Conservation (phyloP, 2,329 filamentous ascomycete species). For the Penicillium sp. region DNA sequence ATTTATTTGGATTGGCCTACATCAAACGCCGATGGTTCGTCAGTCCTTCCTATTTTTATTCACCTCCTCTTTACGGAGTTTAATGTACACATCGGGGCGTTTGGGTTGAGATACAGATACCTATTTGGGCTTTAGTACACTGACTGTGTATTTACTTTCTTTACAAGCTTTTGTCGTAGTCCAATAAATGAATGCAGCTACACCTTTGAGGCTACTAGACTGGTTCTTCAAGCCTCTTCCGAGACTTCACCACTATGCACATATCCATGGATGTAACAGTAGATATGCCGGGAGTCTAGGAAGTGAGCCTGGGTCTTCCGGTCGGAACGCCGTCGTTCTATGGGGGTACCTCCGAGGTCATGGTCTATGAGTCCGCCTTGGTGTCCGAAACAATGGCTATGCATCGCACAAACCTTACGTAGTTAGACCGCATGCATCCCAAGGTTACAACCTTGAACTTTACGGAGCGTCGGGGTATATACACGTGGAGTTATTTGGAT, state of each 20-base stretch:
- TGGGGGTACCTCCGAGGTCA: too few species aligned
- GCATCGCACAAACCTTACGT: too few species aligned
- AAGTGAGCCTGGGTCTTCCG: too few species aligned
- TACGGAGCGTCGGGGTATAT: not conserved
- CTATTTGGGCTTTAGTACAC: conserved; percentile 18
- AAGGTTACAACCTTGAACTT: too few species aligned
- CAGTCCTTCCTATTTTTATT: conserved; percentile 13
- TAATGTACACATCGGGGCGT: conserved; percentile 16
- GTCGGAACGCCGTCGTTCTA: too few species aligned
- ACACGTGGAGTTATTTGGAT: conserved; percentile 6
- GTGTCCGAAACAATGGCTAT: too few species aligned
- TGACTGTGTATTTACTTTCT: conserved; percentile 6
- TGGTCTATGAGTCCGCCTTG: too few species aligned
- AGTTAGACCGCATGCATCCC: too few species aligned
- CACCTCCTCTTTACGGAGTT: conserved; percentile 8
- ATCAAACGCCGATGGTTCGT: conserved; percentile 12
- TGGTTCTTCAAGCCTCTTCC: too few species aligned
- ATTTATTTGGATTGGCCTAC: not conserved
- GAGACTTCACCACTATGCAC: too few species aligned
- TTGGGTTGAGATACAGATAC: conserved; percentile 22
- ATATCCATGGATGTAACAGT: too few species aligned
- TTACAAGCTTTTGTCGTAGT: conserved; percentile 11
- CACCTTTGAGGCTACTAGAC: not conserved
- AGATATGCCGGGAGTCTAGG: too few species aligned
- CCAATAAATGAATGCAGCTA: conserved; percentile 8